These are phyloP conservation scores for Guyanaporus albipodus DNA, from an alignment of 768 basidiomycete genomes.

Conservation along the genomic window DNA sequence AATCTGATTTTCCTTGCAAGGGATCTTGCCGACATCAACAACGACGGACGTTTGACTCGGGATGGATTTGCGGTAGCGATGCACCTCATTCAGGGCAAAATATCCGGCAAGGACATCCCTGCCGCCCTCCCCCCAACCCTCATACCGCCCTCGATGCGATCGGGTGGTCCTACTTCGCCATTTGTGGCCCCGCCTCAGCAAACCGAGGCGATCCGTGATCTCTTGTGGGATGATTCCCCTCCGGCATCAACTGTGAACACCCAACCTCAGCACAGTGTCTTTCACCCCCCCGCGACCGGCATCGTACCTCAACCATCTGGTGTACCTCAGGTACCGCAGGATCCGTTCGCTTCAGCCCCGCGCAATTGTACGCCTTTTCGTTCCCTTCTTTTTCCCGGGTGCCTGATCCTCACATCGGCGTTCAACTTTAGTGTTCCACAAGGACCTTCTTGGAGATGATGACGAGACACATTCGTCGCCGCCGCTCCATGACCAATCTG, in stretches of 20 bases:
- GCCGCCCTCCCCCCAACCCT: conserved; percentile 64
- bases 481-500: conserved; percentile 67
- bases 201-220: conserved; percentile 40
- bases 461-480: conserved; percentile 45
- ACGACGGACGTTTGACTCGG: conserved; percentile 79
- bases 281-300: conserved; percentile 39
- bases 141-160: conserved; percentile 79
- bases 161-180: conserved; percentile 30
- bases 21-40: conserved; percentile 90
- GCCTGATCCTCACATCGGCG: conserved; percentile 6
- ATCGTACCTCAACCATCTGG: conserved; percentile 23
- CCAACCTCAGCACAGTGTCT: conserved; percentile 22
- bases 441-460: conserved; percentile 74
- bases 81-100: conserved; percentile 85
- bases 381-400: not conserved
- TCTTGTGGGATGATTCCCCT: conserved; percentile 55
- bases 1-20: conserved; percentile 37
- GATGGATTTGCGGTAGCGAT: conserved; percentile 96
- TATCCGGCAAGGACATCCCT: conserved; percentile 77
- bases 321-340: conserved; percentile 27
- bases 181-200: conserved; percentile 39
- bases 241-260: conserved; percentile 37
- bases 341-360: conserved; percentile 48
- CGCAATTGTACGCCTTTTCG: conserved; percentile 18
- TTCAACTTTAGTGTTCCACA: conserved; percentile 20